Conservation (phyloP, 2,329 filamentous ascomycete species). For the Zelopaecilomyces penicillatus region DNA sequence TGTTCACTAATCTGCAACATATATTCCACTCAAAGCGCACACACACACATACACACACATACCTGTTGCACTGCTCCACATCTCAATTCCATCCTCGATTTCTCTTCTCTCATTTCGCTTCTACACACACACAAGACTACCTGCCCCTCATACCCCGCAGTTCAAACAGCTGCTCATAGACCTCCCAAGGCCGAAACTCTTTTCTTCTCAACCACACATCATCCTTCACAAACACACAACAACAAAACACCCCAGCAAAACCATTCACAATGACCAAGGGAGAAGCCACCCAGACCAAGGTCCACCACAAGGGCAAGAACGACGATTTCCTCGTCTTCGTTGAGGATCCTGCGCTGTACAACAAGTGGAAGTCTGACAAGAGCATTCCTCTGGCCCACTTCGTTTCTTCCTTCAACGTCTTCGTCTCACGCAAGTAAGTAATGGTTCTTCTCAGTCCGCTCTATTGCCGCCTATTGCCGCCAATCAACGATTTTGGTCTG, state of each 20-base stretch:
- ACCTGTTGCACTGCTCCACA: too few species aligned
- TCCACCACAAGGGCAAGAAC: slow-evolving; percentile 71
- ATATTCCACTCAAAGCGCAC: too few species aligned
- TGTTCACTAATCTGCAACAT: too few species aligned
- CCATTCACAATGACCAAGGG: slow-evolving; percentile 57
- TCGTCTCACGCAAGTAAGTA: slow-evolving; percentile 79
- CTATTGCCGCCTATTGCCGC: background rate
- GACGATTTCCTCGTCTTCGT: slow-evolving; percentile 55
- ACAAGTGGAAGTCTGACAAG: slow-evolving; percentile 78
- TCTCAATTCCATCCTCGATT: too few species aligned
- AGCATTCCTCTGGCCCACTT: slow-evolving; percentile 76
- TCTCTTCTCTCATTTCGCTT: too few species aligned
- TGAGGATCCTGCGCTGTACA: slow-evolving; percentile 52
- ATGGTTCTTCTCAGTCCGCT: slow-evolving; percentile 8
- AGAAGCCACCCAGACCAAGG: slow-evolving; percentile 62
- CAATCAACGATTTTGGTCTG: slow-evolving; percentile 1
- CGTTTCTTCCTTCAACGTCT: slow-evolving; percentile 80
- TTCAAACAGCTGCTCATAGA: too few species aligned
- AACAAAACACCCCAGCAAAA: slow-evolving; percentile 7
- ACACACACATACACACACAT: too few species aligned
- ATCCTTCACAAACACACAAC: slow-evolving; percentile 8
- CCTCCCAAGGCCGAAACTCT: too few species aligned
- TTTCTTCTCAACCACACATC: slow-evolving; percentile 3
- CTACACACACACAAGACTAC: too few species aligned
- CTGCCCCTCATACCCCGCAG: too few species aligned